Evolutionary conservation across 805 yeast genomes (phyloP).

Genomic region (Ogataea nonfermentans): DNA sequence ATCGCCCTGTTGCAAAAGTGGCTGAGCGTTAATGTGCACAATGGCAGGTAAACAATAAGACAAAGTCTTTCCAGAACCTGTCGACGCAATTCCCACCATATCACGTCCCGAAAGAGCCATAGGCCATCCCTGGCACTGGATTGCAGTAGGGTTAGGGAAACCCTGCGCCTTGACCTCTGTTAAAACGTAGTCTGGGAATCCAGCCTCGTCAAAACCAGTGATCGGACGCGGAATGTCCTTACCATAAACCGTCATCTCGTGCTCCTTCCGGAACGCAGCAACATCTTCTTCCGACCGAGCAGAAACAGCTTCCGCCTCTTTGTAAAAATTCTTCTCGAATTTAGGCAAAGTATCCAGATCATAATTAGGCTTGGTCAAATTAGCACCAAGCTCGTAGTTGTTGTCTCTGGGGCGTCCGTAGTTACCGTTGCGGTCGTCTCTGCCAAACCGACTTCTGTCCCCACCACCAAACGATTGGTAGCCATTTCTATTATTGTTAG

Average conservation of each 20-base stretch:
- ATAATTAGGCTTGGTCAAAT: constrained; percentile 76
- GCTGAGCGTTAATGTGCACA: constrained; percentile 98
- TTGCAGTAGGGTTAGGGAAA: constrained; percentile 90
- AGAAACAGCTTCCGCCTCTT: constrained; percentile 77
- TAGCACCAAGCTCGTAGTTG: constrained; percentile 49
- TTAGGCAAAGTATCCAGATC: constrained; percentile 73
- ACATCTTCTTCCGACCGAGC: constrained; percentile 74
- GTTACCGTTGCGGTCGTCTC: constrained; percentile 36
- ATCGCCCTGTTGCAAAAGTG: constrained; percentile 87
- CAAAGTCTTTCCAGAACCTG: constrained; percentile 98
- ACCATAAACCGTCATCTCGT: constrained; percentile 86
- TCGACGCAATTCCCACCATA: constrained; percentile 97
- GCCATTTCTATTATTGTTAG: constrained; percentile 35
- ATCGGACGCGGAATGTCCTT: constrained; percentile 91
- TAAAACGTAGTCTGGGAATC: constrained; percentile 93
- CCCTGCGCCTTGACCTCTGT: constrained; percentile 88
- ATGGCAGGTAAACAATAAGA: constrained; percentile 96
- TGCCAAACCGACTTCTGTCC: constrained; percentile 33
- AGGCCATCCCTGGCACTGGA: constrained; percentile 99
- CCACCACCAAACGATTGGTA: constrained; percentile 41
- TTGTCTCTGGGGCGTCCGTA: constrained; percentile 34
- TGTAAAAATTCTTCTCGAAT: constrained; percentile 93
- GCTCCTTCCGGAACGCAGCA: constrained; percentile 68
- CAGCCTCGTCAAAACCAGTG: constrained; percentile 91
- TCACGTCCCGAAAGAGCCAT: constrained; percentile 99